phyloP scores from a whole-genome alignment of 768 basidiomycete species.

The Phylloporus sp. region DNA sequence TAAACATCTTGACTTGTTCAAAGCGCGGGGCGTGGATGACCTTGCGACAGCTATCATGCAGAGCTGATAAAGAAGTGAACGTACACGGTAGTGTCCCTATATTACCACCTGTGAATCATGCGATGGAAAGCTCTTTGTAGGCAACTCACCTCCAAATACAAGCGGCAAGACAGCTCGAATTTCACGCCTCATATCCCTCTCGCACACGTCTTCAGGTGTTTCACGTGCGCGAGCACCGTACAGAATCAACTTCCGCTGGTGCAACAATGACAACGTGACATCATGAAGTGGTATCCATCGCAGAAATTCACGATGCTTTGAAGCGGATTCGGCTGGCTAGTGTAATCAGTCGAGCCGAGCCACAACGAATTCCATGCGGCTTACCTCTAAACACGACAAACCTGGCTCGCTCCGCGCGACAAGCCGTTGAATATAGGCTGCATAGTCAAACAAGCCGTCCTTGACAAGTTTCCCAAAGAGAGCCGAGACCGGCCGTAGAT shows the following conservation, averaged over 20 bases:
- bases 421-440: slow-evolving; percentile 73
- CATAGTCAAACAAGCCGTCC: slow-evolving; percentile 68
- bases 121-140: background rate
- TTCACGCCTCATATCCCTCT: slow-evolving; percentile 68
- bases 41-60: slow-evolving; percentile 42
- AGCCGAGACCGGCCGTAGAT: slow-evolving; percentile 57
- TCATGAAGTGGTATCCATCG: slow-evolving; percentile 69
- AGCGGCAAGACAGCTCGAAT: slow-evolving; percentile 61
- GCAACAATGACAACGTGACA: slow-evolving; percentile 53
- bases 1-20: slow-evolving; percentile 69
- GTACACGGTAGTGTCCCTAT: slow-evolving; percentile 31
- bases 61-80: slow-evolving; percentile 35
- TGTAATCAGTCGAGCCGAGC: background rate
- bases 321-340: slow-evolving; percentile 26
- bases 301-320: slow-evolving; percentile 68
- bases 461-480: slow-evolving; percentile 72
- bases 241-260: slow-evolving; percentile 65
- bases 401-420: slow-evolving; percentile 74
- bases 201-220: slow-evolving; percentile 66
- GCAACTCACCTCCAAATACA: slow-evolving; percentile 57
- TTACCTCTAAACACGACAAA: slow-evolving; percentile 51
- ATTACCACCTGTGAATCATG: slow-evolving; percentile 10
- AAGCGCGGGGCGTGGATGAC: slow-evolving; percentile 59
- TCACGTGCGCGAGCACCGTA: slow-evolving; percentile 67
- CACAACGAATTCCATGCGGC: slow-evolving; percentile 4